phyloP scores from a whole-genome alignment of 306 rosid genomes.

The Potentilla sterilis region DNA sequence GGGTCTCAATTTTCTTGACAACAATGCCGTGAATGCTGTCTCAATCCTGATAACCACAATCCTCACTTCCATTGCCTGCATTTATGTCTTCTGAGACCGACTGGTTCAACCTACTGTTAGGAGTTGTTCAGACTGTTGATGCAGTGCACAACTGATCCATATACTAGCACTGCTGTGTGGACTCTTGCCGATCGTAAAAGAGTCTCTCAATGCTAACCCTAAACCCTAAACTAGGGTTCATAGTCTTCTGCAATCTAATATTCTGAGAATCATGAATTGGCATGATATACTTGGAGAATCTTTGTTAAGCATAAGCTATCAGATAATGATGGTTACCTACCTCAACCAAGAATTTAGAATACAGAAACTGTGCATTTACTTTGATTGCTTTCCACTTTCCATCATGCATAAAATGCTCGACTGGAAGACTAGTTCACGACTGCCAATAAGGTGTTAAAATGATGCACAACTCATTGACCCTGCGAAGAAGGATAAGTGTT shows the following conservation, averaged over 20 bases:
- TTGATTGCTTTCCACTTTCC: neutral
- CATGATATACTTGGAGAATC: neutral
- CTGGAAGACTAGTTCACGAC: conserved; percentile 1
- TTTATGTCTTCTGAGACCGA: conserved; percentile 47
- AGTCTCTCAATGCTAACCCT: neutral
- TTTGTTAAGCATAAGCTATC: neutral
- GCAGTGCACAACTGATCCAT: conserved; percentile 14
- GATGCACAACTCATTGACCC: neutral
- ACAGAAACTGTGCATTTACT: neutral
- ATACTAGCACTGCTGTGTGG: conserved; percentile 6
- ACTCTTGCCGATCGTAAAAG: neutral
- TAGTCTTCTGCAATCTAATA: neutral
- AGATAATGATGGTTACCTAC: neutral
- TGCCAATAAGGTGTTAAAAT: neutral
- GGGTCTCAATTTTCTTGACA: conserved; percentile 72
- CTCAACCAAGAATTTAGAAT: neutral
- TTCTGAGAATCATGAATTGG: neutral
- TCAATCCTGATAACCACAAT: conserved; percentile 67
- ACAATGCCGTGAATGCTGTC: conserved; percentile 79
- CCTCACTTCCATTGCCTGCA: conserved; percentile 58
- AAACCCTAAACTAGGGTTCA: neutral
- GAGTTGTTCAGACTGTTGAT: conserved; percentile 16
- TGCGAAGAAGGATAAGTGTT: neutral
- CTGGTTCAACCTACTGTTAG: neutral
- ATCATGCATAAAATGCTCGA: neutral